Evolutionary conservation across 2,329 filamentous ascomycete genomes (phyloP), one percentile per base, ranked within the genome.

Genomic region (Helicocarpus griseus): DNA sequence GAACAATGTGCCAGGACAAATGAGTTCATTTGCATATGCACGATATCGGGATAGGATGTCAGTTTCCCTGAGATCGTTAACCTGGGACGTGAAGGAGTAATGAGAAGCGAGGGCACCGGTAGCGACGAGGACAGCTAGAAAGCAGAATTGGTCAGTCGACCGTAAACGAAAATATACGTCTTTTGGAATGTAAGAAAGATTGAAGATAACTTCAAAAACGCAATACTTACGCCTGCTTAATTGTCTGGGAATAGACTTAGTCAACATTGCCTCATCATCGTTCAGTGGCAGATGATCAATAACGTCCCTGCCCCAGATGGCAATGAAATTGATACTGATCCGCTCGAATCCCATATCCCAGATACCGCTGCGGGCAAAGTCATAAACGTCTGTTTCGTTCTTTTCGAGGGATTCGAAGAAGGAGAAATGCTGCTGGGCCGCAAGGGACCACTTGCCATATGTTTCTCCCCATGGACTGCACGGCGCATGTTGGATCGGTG

Each of bases 11-110:
- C 40, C 40, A 19, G 29, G 57, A 54, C 78, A 82, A 17, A 79
- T 70, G 24, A 70, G 71, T 57, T 81, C 75, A 33, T 71, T 65
- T 0, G 78, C 79, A 63, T 76, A 80, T 2, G 71, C 68, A 14
- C 72, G 69, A 59, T 80, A 81, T 29, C 79, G 68, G 33, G 74
- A 69, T 6, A 82, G 63, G 14, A 81, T 65, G 57, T 82, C 78
- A 0, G 78, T 80, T 21, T 33, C 7, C 21, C 8, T 47, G 33
- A 47, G 28, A 26, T 33, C 29, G 2, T 22, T 9, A 17, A 29
- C 40, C 19, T 47, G 44, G 2, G 44, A 36, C 4, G 29, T 22
- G 33, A 47, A 47, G 4, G 44, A 19, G 8, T 33, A 47, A 17
- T 47, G 44, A 33, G 44, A 14, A 47, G 33, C 44, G 21, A 47